Evolutionary conservation across 176 grass and related monocot genomes (phyloP).

Genomic region (Microstegium vimineum): DNA sequence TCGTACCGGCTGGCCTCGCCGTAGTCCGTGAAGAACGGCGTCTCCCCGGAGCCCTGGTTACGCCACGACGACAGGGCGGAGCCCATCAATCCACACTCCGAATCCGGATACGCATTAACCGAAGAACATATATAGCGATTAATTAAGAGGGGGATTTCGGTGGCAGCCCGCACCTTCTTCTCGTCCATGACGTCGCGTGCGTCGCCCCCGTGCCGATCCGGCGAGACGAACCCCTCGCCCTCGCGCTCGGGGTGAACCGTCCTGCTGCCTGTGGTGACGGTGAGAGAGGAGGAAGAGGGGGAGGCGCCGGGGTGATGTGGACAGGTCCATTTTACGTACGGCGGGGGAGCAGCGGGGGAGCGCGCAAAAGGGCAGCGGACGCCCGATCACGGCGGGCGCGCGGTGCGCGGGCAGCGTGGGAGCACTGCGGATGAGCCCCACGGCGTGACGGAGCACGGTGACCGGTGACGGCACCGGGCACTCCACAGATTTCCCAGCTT

Average conservation of each 20-base stretch:
- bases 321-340: slow-evolving; percentile 29
- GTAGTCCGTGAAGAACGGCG: slow-evolving; percentile 72
- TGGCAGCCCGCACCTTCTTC: slow-evolving; percentile 32
- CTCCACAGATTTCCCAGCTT: too few species aligned
- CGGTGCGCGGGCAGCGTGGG: background rate
- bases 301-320: slow-evolving; percentile 12
- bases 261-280: background rate
- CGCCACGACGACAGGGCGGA: background rate
- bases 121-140: background rate
- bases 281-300: slow-evolving; percentile 3
- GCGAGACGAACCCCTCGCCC: background rate
- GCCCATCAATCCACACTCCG: slow-evolving; percentile 4
- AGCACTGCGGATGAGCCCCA: background rate
- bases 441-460: too few species aligned
- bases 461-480: too few species aligned
- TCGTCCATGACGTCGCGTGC: slow-evolving; percentile 10
- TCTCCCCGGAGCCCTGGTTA: slow-evolving; percentile 37
- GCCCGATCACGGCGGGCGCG: slow-evolving; percentile 33
- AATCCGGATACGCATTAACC: background rate
- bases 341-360: slow-evolving; percentile 2
- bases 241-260: background rate
- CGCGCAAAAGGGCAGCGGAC: slow-evolving; percentile 11
- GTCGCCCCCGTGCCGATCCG: background rate
- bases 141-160: background rate
- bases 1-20: slow-evolving; percentile 66